Base-by-base conservation (phyloP, 257 asterid species). In the Fraxinus cuspidata region DNA sequence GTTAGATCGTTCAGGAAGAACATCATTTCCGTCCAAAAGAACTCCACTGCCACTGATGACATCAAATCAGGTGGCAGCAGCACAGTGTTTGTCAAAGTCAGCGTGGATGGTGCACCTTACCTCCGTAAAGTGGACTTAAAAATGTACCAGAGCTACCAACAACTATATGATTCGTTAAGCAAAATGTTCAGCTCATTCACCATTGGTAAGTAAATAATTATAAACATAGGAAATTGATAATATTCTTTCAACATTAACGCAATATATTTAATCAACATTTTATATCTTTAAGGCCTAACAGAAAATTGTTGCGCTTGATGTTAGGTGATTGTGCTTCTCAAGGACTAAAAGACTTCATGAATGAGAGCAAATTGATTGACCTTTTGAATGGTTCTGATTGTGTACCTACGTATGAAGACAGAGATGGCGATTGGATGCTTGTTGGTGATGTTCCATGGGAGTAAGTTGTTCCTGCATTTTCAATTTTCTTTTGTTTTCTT, bases 1-100 rank as follows among this genome's bases (percentile, higher is more conserved):
- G 92, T 88, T 71, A 86, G 92, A 83, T 86, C 92, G 15, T 88
- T 81, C 78, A 81, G 92, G 65, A 88, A 88, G 86, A 88, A 83
- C 82, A 84, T 67, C 79, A 29, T 85, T 37, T 34, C 86, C 44
- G 86, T 79, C 44, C 84, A 80, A 27, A 86, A 81, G 51, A 70
- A 47, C 35, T 34, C 37, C 83, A 65, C 28, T 70, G 37, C 80
- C 74, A 79, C 69, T 28, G 73, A 84, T 31, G 74, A 72, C 60
- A 84, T 72, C 60, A 84, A 56, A 72, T 64, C 74, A 42, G 79
- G 86, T 65, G 78, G 83, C 49, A 70, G 66, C 79, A 34, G 76
- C 70, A 80, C 85, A 40, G 87, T 78, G 35, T 83, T 86, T 66
- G 91, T 89, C 21, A 89, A 87, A 82, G 91, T 87, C 12, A 84